Evolutionary conservation across 176 grass and related monocot genomes (phyloP).

Genomic region (Microstegium vimineum): DNA sequence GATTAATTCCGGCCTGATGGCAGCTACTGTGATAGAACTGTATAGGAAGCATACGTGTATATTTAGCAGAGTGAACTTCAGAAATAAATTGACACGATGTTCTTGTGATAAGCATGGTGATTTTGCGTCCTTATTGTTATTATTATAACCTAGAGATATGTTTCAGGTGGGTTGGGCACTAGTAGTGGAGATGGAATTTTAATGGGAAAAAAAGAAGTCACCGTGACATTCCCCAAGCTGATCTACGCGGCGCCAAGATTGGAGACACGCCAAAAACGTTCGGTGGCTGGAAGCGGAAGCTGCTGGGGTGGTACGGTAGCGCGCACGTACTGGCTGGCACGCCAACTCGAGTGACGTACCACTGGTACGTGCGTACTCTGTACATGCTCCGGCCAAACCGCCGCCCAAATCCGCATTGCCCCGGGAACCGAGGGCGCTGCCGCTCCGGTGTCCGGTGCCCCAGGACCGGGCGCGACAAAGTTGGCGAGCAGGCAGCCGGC

Average conservation of each 20-base stretch:
- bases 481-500: background rate
- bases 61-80: background rate
- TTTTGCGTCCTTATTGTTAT: background rate
- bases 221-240: slow-evolving; percentile 24
- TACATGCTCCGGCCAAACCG: slow-evolving; percentile 32
- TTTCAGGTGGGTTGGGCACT: background rate
- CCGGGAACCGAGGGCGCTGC: slow-evolving; percentile 16
- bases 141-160: background rate
- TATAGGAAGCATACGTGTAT: too few species aligned
- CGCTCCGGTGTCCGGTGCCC: too few species aligned
- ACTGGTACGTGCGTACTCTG: too few species aligned
- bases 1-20: slow-evolving; percentile 23
- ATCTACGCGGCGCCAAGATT: slow-evolving; percentile 11
- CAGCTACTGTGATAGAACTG: background rate
- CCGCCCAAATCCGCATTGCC: slow-evolving; percentile 32
- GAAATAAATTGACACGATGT: background rate
- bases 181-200: background rate
- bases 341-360: background rate
- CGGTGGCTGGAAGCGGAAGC: background rate
- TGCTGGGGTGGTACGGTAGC: slow-evolving; percentile 5
- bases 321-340: background rate
- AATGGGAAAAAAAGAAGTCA: background rate
- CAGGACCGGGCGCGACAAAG: background rate
- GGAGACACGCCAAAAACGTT: slow-evolving; percentile 5
- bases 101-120: background rate